A percentile compares a stretch with the other conserved stretches of the same genome.
Conservation (phyloP, 2,329 filamentous ascomycete genomes). For the Aspergillus amoenus region DNA sequence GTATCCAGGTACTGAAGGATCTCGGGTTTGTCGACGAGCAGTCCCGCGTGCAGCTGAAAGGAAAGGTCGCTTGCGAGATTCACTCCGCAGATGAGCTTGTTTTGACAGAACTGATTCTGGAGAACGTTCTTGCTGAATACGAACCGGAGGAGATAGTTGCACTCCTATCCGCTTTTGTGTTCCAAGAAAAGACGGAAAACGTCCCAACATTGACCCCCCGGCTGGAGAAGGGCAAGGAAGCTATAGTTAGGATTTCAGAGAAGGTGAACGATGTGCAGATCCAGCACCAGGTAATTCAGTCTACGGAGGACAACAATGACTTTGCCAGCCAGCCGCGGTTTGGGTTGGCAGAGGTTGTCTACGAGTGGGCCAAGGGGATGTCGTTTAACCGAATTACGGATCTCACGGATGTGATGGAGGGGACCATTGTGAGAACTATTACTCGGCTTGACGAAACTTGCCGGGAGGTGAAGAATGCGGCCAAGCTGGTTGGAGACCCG, state of each 20-base stretch:
- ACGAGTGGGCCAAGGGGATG: conserved; percentile 98
- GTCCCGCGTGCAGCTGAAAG: conserved; percentile 88
- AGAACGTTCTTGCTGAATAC: conserved; percentile 93
- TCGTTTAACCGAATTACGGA: conserved; percentile 97
- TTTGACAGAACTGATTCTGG: conserved; percentile 90
- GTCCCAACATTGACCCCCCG: conserved; percentile 78
- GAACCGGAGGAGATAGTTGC: conserved; percentile 96
- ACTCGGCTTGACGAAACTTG: conserved; percentile 94
- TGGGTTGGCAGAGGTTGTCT: conserved; percentile 94
- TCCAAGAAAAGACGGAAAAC: conserved; percentile 90
- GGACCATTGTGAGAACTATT: conserved; percentile 94
- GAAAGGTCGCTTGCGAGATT: conserved; percentile 97
- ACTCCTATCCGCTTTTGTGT: conserved; percentile 89
- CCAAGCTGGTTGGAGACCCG: conserved; percentile 91
- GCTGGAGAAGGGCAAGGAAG: conserved; percentile 77
- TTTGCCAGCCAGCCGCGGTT: conserved; percentile 86
- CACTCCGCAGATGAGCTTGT: conserved; percentile 96
- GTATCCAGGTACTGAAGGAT: conserved; percentile 86
- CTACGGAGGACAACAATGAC: conserved; percentile 86
- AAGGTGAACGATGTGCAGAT: conserved; percentile 91
- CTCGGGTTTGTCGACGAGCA: conserved; percentile 87
- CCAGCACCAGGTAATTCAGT: conserved; percentile 86
- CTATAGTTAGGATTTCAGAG: conserved; percentile 86
- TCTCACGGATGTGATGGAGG: conserved; percentile 92
- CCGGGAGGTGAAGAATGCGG: conserved; percentile 94